phyloP scores from a whole-genome alignment of 805 yeast species.

The Saccharomycopsis fermentans region DNA sequence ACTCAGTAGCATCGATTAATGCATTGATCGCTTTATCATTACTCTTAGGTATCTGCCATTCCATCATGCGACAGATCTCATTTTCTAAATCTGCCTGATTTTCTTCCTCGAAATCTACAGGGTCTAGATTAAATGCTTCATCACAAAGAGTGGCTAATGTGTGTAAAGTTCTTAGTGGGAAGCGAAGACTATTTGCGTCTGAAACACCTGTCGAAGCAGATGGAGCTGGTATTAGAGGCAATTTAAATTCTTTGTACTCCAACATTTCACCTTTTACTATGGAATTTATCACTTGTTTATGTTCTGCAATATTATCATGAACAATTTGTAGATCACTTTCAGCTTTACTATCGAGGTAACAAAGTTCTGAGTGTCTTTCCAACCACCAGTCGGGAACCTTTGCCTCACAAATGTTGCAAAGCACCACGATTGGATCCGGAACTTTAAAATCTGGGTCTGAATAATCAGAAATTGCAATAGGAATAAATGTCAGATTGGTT shows the following conservation, averaged over 20 bases:
- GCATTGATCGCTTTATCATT: slow-evolving; percentile 56
- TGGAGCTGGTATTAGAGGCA: slow-evolving; percentile 26
- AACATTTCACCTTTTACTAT: slow-evolving; percentile 25
- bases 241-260: slow-evolving; percentile 51
- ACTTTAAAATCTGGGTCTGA: slow-evolving; percentile 57
- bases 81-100: slow-evolving; percentile 7
- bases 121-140: slow-evolving; percentile 62
- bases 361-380: slow-evolving; percentile 81
- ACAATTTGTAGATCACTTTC: slow-evolving; percentile 64
- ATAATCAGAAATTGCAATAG: slow-evolving; percentile 27
- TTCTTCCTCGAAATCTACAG: slow-evolving; percentile 43
- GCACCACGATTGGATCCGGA: slow-evolving; percentile 71
- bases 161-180: slow-evolving; percentile 54
- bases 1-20: slow-evolving; percentile 58
- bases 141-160: slow-evolving; percentile 57
- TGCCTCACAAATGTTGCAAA: slow-evolving; percentile 89
- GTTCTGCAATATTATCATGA: slow-evolving; percentile 73
- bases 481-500: neutral
- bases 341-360: slow-evolving; percentile 74
- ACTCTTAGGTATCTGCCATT: slow-evolving; percentile 37
- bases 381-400: slow-evolving; percentile 94
- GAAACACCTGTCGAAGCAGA: neutral
- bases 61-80: slow-evolving; percentile 12
- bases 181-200: slow-evolving; percentile 27
- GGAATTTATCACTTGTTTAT: slow-evolving; percentile 38